phyloP scores from a whole-genome alignment of 768 basidiomycete species.

The Filobasidium wieringae region DNA sequence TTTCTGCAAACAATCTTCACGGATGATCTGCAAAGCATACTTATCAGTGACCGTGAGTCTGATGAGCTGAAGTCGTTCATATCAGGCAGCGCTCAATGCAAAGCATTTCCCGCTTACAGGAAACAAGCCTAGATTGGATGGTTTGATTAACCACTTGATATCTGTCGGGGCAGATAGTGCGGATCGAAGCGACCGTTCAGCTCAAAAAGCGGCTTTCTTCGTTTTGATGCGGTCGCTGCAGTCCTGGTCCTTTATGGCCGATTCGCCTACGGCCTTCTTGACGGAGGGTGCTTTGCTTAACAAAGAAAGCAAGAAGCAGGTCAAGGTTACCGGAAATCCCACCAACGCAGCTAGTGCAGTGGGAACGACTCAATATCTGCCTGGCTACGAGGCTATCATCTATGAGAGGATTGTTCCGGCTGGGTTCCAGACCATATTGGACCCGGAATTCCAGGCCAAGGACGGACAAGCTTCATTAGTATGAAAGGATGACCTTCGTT shows the following conservation, averaged over 20 bases:
- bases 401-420: constrained; percentile 74
- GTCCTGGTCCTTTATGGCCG: constrained; percentile 39
- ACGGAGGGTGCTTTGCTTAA: constrained; percentile 16
- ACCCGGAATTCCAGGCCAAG: constrained; percentile 69
- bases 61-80: background rate
- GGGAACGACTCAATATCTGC: constrained; percentile 44
- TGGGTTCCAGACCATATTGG: constrained; percentile 68
- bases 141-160: constrained; percentile 62
- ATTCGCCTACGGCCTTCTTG: constrained; percentile 24
- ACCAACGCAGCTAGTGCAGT: constrained; percentile 26
- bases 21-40: constrained; percentile 67
- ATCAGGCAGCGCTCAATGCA: background rate
- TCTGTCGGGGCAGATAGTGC: constrained; percentile 60
- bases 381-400: constrained; percentile 83
- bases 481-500: constrained; percentile 76
- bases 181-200: constrained; percentile 57
- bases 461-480: constrained; percentile 79
- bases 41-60: constrained; percentile 72
- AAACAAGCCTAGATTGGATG: constrained; percentile 55
- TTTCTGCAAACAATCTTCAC: constrained; percentile 70
- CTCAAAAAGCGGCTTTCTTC: constrained; percentile 66
- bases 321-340: constrained; percentile 38
- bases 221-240: constrained; percentile 49
- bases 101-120: constrained; percentile 37
- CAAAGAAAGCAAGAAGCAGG: constrained; percentile 5